These are phyloP conservation scores for Kodamaea kaohsiungensis DNA, from an alignment of 805 yeast species.

Conservation along the genomic window DNA sequence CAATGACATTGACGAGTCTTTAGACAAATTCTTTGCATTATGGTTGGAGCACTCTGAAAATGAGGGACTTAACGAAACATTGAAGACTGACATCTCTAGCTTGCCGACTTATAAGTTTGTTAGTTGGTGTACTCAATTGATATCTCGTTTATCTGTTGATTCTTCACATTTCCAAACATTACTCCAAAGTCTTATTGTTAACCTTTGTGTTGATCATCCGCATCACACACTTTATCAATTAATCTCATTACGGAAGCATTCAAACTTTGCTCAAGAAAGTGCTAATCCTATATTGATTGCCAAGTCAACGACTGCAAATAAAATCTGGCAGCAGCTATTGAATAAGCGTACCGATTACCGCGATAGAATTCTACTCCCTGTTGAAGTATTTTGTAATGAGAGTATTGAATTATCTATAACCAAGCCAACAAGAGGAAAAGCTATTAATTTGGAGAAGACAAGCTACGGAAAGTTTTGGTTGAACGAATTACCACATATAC, in stretches of 20 bases:
- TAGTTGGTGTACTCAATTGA: slow-evolving; percentile 81
- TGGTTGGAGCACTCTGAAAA: slow-evolving; percentile 70
- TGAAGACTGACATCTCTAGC: slow-evolving; percentile 35
- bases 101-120: slow-evolving; percentile 65
- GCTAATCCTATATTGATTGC: slow-evolving; percentile 44
- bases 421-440: slow-evolving; percentile 37
- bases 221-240: slow-evolving; percentile 68
- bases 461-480: slow-evolving; percentile 46
- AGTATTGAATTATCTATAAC: slow-evolving; percentile 52
- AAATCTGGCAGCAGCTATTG: slow-evolving; percentile 45
- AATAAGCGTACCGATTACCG: slow-evolving; percentile 23
- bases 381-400: slow-evolving; percentile 53
- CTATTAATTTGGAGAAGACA: slow-evolving; percentile 30
- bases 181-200: slow-evolving; percentile 47
- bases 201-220: slow-evolving; percentile 61
- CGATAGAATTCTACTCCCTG: slow-evolving; percentile 37
- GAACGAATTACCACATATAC: slow-evolving; percentile 49
- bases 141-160: slow-evolving; percentile 64
- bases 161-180: slow-evolving; percentile 53
- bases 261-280: slow-evolving; percentile 26
- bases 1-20: slow-evolving; percentile 50
- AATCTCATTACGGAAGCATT: slow-evolving; percentile 55
- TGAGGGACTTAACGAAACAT: slow-evolving; percentile 34
- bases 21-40: slow-evolving; percentile 77
- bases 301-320: slow-evolving; percentile 48